phyloP scores from a whole-genome alignment of 2,329 filamentous ascomycete species.

The Chaetomium sp. region DNA sequence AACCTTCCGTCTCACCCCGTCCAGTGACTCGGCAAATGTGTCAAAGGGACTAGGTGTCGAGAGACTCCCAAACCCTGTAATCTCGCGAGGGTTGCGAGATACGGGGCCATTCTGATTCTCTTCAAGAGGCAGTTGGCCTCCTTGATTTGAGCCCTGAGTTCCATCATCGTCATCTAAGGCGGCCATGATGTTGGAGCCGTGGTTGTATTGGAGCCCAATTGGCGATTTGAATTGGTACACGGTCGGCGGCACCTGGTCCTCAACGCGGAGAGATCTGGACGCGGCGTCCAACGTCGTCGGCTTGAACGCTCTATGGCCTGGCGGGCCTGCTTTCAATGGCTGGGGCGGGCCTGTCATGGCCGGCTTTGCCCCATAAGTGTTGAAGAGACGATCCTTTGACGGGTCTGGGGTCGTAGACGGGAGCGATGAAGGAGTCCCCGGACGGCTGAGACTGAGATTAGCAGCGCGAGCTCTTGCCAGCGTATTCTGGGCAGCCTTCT shows the following conservation, averaged over 20 bases:
- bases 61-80: neutral
- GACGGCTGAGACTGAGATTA: conserved; percentile 29
- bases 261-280: conserved; percentile 40
- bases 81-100: neutral
- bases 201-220: conserved; percentile 1
- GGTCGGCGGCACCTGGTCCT: neutral
- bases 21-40: conserved; percentile 2
- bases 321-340: conserved; percentile 57
- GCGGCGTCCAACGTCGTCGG: conserved; percentile 48
- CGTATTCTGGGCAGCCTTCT: conserved; percentile 53
- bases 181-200: neutral
- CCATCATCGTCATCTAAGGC: conserved; percentile 7
- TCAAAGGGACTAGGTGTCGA: conserved; percentile 2
- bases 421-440: conserved; percentile 27
- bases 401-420: conserved; percentile 22
- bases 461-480: conserved; percentile 39
- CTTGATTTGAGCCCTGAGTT: neutral
- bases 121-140: neutral
- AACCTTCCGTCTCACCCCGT: conserved; percentile 24
- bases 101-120: conserved; percentile 5
- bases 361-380: conserved; percentile 24
- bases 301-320: conserved; percentile 54
- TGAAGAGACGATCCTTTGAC: conserved; percentile 22
- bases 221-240: conserved; percentile 5
- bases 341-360: conserved; percentile 48